phyloP scores from a whole-genome alignment of 169 alveolate genomes.

The Cryptosporidium felis region DNA sequence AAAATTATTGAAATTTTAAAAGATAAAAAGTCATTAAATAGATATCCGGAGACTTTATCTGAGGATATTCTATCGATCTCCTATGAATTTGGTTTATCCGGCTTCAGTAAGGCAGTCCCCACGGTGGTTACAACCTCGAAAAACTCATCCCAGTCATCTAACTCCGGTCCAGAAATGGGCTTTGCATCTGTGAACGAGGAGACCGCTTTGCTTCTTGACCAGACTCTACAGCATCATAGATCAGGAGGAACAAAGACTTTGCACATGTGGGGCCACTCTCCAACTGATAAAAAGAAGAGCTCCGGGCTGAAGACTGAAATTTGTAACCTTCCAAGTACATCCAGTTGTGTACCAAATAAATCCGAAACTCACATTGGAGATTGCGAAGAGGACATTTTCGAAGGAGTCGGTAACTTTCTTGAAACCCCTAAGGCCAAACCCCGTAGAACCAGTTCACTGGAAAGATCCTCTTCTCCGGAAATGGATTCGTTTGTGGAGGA shows the following conservation, averaged over 20 bases:
- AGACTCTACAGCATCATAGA: not conserved
- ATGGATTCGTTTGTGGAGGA: conserved; percentile 12
- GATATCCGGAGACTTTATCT: not conserved
- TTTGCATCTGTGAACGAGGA: conserved; percentile 1
- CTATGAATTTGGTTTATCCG: not conserved
- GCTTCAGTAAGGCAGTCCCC: not conserved
- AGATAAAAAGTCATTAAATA: not conserved
- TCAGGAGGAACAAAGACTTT: conserved; percentile 6
- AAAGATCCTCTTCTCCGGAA: conserved; percentile 38
- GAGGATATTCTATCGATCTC: not conserved
- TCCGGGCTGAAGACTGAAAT: too few species aligned
- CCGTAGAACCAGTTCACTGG: conserved; percentile 23
- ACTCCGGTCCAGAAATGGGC: not conserved
- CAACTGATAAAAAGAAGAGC: too few species aligned
- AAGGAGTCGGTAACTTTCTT: conserved; percentile 11
- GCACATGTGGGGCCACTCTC: not conserved
- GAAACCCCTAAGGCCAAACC: not conserved
- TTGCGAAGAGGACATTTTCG: conserved; percentile 58
- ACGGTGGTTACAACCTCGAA: not conserved
- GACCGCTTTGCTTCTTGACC: conserved; percentile 16
- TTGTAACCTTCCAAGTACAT: too few species aligned
- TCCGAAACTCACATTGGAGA: too few species aligned
- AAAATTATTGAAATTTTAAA: not conserved
- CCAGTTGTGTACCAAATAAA: too few species aligned
- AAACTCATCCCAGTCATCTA: not conserved